phyloP scores from a whole-genome alignment of 2,329 filamentous ascomycete genomes.

The Ophiostoma fasciatum region DNA sequence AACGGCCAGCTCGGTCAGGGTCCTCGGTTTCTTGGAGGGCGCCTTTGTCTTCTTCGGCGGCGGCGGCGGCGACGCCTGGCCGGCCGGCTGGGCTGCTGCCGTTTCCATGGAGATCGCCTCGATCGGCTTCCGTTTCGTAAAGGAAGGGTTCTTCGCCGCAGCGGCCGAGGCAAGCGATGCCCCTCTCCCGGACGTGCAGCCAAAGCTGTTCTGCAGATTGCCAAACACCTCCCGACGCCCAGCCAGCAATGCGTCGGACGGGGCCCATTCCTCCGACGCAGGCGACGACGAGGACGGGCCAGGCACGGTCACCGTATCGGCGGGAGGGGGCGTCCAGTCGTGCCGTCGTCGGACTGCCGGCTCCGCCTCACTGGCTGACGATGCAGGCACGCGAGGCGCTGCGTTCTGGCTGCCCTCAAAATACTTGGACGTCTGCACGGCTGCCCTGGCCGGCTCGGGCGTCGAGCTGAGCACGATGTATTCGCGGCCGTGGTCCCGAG shows the following conservation, averaged over 20 bases:
- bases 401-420: slow-evolving; percentile 15
- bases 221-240: slow-evolving; percentile 32
- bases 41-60: slow-evolving; percentile 33
- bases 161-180: too few relatives aligned
- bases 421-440: background rate
- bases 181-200: slow-evolving; percentile 3
- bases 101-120: slow-evolving; percentile 32
- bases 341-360: slow-evolving; percentile 38
- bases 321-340: slow-evolving; percentile 52
- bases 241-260: too few relatives aligned
- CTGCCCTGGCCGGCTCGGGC: background rate
- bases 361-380: slow-evolving; percentile 17
- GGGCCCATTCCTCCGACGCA: slow-evolving; percentile 16
- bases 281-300: slow-evolving; percentile 19
- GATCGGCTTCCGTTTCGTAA: slow-evolving; percentile 42
- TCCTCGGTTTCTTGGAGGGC: slow-evolving; percentile 55
- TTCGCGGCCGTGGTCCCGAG: background rate
- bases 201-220: slow-evolving; percentile 22
- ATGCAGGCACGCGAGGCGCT: too few relatives aligned
- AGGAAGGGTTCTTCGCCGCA: too few relatives aligned
- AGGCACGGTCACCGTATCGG: slow-evolving; percentile 7
- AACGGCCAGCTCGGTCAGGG: slow-evolving; percentile 65
- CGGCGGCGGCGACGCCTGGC: too few relatives aligned
- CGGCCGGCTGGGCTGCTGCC: too few relatives aligned
- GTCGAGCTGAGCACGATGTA: background rate